Conservation (phyloP, 306 rosid species). For the Acmispon strigosus region DNA sequence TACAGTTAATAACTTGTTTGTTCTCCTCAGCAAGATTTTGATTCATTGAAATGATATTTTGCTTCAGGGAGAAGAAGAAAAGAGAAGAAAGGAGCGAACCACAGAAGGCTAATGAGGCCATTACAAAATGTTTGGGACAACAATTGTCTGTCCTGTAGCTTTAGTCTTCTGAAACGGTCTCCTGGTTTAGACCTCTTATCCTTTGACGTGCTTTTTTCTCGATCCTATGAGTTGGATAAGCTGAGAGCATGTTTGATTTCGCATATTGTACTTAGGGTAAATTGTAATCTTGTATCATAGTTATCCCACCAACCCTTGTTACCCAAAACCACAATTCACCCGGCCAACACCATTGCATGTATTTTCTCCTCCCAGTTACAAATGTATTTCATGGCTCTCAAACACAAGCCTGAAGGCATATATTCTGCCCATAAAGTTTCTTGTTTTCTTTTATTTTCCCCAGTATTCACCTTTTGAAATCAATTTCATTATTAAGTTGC, state of each 20-base stretch:
- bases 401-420: constrained; percentile 6
- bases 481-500: neutral
- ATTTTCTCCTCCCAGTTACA: neutral
- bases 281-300: constrained; percentile 16
- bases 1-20: neutral
- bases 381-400: constrained; percentile 17
- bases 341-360: neutral
- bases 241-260: constrained; percentile 5
- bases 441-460: too few relatives aligned
- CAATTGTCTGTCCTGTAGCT: constrained; percentile 31
- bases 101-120: constrained; percentile 67
- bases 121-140: constrained; percentile 62
- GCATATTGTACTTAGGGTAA: neutral
- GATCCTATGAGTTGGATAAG: constrained; percentile 34
- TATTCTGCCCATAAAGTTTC: neutral
- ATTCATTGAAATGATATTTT: constrained; percentile 11
- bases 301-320: neutral
- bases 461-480: neutral
- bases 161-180: constrained; percentile 11
- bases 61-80: constrained; percentile 89
- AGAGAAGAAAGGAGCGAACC: constrained; percentile 65
- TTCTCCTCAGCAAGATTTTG: neutral
- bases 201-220: constrained; percentile 15
- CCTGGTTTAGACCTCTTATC: constrained; percentile 11
- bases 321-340: constrained; percentile 16